Base-by-base conservation (phyloP, 768 basidiomycete species). In the Lactarius pseudohatsudake region DNA sequence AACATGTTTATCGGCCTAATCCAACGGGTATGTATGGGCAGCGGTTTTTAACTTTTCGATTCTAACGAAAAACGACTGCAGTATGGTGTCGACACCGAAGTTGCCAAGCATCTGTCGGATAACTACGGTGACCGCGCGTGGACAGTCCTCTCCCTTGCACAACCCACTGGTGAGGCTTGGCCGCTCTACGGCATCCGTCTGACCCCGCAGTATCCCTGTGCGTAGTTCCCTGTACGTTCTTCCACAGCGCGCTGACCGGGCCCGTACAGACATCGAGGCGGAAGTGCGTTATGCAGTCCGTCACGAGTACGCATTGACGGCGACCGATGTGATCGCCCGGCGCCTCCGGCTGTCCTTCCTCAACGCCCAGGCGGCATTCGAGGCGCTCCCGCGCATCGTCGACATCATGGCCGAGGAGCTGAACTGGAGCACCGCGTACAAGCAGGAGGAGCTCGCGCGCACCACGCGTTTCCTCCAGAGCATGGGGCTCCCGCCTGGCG, bases 1-100 rank as follows among this genome's bases (percentile, higher is more conserved):
- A 95, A 94, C 75, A 97, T 98, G 95, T 98, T 95, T 76, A 96
- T 98, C 76, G 90, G 93, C 62, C 81, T 99, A 66, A 90, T 96
- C 72, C 96, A 99, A 77, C 84, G 91, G 69, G 92, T 93, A 62
- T 58, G 86, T 80, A 18, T 65, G 43, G 36, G 36, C 63, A 9
- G 43, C 28, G 13, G 32, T 32, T 26, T 63, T 61, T 32, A 32
- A 8, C 15, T 57, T 36, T 59, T 59, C 4, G 40, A 32, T 41
- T 59, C 26, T 41, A 34, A 55, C 47, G 43, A 62, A 26, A 41
- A 22, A 10, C 22, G 5, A 22, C 36, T 66, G 16, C 62, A 94
- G 92, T 96, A 92, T 76, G 94, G 95, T 26, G 76, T 96, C 26
- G 91, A 93, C 65, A 89, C 91, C 0, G 96, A 96, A 32, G 92